Evolutionary conservation across 2,329 filamentous ascomycete species (phyloP).

Genomic region (Aaosphaeria arxii): DNA sequence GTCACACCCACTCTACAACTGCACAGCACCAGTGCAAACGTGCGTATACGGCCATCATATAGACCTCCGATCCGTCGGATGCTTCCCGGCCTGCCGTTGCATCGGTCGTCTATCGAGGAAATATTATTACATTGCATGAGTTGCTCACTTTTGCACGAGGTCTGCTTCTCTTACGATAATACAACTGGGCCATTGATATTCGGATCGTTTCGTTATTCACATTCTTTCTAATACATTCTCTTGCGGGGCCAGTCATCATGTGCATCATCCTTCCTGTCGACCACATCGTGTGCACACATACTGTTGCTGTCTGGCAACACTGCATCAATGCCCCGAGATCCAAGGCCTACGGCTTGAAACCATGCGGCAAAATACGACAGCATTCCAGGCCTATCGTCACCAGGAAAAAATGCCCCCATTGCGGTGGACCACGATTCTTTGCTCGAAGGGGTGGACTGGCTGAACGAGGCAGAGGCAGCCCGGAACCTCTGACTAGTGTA

Average conservation of each 20-base stretch:
- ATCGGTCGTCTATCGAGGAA: too few species aligned
- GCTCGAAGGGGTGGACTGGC: conserved; percentile 23
- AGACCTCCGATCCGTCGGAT: too few species aligned
- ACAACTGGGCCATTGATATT: too few species aligned
- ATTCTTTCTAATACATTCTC: not conserved
- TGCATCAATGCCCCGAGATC: conserved; percentile 15
- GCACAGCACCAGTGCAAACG: too few species aligned
- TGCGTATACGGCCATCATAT: too few species aligned
- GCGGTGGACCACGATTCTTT: conserved; percentile 18
- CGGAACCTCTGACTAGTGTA: not conserved
- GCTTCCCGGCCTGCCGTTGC: too few species aligned
- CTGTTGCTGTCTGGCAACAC: conserved; percentile 19
- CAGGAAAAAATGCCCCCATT: conserved; percentile 14
- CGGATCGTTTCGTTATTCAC: not conserved
- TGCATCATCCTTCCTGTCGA: conserved; percentile 21
- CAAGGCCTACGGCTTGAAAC: conserved; percentile 4
- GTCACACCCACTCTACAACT: too few species aligned
- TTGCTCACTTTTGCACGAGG: too few species aligned
- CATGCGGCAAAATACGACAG: conserved; percentile 16
- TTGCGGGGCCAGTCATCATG: conserved; percentile 7
- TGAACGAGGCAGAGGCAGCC: conserved; percentile 17
- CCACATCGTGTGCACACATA: conserved; percentile 19
- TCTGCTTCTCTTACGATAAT: too few species aligned
- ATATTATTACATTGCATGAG: too few species aligned
- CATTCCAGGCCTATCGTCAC: conserved; percentile 15